Percentiles rank a stretch among this genome's conserved stretches.
phyloP scores from a whole-genome alignment of 148 eudicot species.

The Linanthus parryae region DNA sequence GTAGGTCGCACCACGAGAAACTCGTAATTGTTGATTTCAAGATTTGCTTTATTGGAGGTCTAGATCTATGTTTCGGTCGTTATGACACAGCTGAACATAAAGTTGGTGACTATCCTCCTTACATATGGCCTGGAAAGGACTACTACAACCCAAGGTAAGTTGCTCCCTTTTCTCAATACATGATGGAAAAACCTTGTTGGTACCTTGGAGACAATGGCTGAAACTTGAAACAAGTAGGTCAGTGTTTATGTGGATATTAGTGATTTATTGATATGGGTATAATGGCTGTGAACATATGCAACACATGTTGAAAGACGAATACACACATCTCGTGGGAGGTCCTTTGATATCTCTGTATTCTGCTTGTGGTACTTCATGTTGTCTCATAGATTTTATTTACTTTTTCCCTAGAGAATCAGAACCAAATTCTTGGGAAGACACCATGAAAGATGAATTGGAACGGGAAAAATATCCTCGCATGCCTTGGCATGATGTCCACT shows the following conservation, averaged over 20 bases:
- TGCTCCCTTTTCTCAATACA: too few relatives aligned
- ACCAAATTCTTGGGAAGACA: slow-evolving; percentile 99
- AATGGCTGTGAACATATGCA: too few relatives aligned
- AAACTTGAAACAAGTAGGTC: too few relatives aligned
- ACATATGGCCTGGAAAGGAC: slow-evolving; percentile 95
- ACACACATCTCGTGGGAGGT: too few relatives aligned
- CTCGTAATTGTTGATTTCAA: slow-evolving; percentile 84
- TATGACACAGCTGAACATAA: slow-evolving; percentile 78
- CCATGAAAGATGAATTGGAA: slow-evolving; percentile 89
- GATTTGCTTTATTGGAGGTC: slow-evolving; percentile 87
- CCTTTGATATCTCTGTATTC: too few relatives aligned
- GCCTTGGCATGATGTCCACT: slow-evolving; percentile 99
- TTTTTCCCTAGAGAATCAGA: slow-evolving; percentile 70
- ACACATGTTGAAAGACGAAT: too few relatives aligned
- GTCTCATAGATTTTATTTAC: not conserved
- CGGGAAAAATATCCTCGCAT: slow-evolving; percentile 86
- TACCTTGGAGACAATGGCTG: too few relatives aligned
- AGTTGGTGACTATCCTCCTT: slow-evolving; percentile 73
- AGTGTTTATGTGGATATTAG: too few relatives aligned
- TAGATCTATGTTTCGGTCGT: slow-evolving; percentile 98
- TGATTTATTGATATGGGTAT: too few relatives aligned
- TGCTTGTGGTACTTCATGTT: not conserved
- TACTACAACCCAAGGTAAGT: slow-evolving; percentile 89
- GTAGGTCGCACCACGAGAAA: slow-evolving; percentile 99
- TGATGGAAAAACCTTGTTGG: too few relatives aligned